These are phyloP conservation scores for Lyophyllum semitale DNA, from an alignment of 768 basidiomycete genomes.

Conservation along the genomic window DNA sequence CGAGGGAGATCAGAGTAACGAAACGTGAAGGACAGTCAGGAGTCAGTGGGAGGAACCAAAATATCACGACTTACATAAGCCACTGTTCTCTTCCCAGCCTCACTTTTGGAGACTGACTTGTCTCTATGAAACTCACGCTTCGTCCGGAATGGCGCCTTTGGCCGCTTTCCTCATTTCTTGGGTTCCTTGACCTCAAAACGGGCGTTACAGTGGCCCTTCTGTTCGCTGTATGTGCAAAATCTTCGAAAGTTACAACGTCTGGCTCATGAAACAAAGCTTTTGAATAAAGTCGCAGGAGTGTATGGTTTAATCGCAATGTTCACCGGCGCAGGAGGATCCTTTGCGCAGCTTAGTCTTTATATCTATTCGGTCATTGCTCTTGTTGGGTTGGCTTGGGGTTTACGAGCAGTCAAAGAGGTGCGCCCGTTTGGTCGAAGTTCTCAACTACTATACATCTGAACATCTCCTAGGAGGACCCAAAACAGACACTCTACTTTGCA, in stretches of 20 bases:
- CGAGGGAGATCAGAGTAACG: slow-evolving; percentile 10
- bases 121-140: slow-evolving; percentile 73
- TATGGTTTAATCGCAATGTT: slow-evolving; percentile 93
- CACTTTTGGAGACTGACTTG: slow-evolving; percentile 5
- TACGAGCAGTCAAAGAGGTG: slow-evolving; percentile 84
- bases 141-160: slow-evolving; percentile 83
- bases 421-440: slow-evolving; percentile 30
- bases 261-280: slow-evolving; percentile 46
- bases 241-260: not conserved
- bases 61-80: slow-evolving; percentile 17
- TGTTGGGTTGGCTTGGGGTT: slow-evolving; percentile 81
- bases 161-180: slow-evolving; percentile 82
- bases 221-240: slow-evolving; percentile 69
- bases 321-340: slow-evolving; percentile 90
- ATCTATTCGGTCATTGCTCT: slow-evolving; percentile 88
- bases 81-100: not conserved
- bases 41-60: slow-evolving; percentile 3
- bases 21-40: slow-evolving; percentile 5
- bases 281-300: slow-evolving; percentile 98
- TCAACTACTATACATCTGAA: slow-evolving; percentile 15
- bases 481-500: slow-evolving; percentile 83
- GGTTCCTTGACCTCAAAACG: slow-evolving; percentile 90
- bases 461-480: slow-evolving; percentile 79
- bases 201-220: slow-evolving; percentile 87
- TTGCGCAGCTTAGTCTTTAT: slow-evolving; percentile 90